These are phyloP conservation scores for Eucalyptus decipiens DNA, from an alignment of 345 rosid genomes.

Conservation along the genomic window DNA sequence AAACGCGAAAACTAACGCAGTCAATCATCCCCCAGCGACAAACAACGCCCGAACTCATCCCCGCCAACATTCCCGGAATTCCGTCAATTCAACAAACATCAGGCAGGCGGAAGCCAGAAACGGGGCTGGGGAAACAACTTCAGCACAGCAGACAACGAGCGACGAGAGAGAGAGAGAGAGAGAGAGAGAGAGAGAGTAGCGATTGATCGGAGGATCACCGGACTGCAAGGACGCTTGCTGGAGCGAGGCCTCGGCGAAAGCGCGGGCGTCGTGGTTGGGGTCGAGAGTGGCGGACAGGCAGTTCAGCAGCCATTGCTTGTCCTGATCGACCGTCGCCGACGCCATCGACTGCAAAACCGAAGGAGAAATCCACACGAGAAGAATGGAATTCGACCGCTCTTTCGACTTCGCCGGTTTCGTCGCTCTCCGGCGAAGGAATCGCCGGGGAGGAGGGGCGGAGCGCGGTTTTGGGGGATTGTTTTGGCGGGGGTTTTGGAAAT, in stretches of 20 bases:
- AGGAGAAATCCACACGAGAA: not conserved
- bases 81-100: not conserved
- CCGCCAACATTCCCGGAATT: not conserved
- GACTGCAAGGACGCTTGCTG: slow-evolving; percentile 78
- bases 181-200: not conserved
- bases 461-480: no score
- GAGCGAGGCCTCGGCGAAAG: slow-evolving; percentile 79
- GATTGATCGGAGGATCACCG: slow-evolving; percentile 19
- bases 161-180: not conserved
- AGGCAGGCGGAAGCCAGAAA: not conserved
- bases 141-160: not conserved
- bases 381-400: not conserved
- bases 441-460: no score
- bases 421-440: no score
- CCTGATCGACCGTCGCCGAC: slow-evolving; percentile 29
- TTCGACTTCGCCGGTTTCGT: not conserved
- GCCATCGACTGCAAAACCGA: not conserved
- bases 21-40: not conserved
- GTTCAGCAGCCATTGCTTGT: slow-evolving; percentile 84
- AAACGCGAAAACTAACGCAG: not conserved
- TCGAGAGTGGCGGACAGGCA: slow-evolving; percentile 87
- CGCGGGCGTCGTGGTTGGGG: slow-evolving; percentile 66
- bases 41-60: not conserved
- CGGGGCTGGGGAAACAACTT: not conserved
- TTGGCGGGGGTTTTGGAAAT: no score